Conservation (phyloP, 2,329 filamentous ascomycete genomes). For the Trichoderma afroharzianum region DNA sequence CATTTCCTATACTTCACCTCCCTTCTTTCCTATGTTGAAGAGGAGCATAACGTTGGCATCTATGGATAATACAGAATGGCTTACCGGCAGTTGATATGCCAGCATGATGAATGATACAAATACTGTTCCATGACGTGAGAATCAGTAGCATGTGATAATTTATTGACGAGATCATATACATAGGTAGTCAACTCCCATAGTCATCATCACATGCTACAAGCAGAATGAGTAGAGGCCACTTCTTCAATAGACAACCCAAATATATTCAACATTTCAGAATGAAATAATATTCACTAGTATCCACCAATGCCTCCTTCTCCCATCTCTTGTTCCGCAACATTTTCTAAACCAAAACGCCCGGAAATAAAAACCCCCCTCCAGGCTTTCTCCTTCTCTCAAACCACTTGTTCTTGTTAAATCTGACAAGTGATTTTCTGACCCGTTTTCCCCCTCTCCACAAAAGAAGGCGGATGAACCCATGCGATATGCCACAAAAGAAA, state of each 20-base stretch:
- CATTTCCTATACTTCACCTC: background rate
- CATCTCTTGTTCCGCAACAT: background rate
- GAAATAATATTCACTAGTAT: background rate
- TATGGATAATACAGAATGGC: background rate
- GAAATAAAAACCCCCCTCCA: background rate
- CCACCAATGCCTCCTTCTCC: background rate
- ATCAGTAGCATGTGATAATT: background rate
- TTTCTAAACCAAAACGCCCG: conserved; percentile 2
- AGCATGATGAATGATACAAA: background rate
- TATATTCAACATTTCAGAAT: background rate
- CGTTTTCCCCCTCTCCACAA: background rate
- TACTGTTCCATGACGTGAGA: background rate
- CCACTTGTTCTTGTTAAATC: background rate
- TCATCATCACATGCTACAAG: background rate
- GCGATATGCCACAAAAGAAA: background rate
- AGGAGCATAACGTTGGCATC: background rate
- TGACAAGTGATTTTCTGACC: background rate
- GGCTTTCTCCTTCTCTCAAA: background rate
- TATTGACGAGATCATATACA: background rate
- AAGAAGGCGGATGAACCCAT: background rate
- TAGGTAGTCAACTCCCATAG: background rate
- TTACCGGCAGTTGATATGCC: background rate
- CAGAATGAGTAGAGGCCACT: background rate
- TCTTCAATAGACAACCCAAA: background rate
- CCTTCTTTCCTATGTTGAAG: background rate